Conservation (phyloP, 1,284 basidiomycete genomes). For the Hypsizygus ulmarius region DNA sequence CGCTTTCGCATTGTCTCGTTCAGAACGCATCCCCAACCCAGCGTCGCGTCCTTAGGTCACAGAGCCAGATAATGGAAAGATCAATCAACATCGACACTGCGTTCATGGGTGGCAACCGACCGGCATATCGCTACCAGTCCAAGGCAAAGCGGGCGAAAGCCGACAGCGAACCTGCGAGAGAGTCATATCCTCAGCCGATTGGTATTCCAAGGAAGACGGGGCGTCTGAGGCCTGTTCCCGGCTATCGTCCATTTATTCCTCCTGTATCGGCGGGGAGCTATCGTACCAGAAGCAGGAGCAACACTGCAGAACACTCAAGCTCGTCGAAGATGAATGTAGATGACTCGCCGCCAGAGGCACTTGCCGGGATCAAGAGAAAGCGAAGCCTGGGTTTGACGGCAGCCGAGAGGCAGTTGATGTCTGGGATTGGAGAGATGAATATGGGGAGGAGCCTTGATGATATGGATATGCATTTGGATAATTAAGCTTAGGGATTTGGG, state of each 20-base stretch:
- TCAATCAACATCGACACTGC: conserved; percentile 23
- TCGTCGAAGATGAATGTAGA: conserved; percentile 1
- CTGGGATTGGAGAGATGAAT: conserved; percentile 19
- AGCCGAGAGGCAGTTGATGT: conserved; percentile 17
- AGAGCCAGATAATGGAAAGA: conserved; percentile 28
- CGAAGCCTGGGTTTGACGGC: conserved; percentile 16
- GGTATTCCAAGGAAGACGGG: conserved; percentile 13
- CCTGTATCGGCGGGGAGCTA: background rate
- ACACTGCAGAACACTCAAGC: conserved; percentile 1
- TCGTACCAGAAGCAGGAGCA: background rate
- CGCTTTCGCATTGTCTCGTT: conserved; percentile 8
- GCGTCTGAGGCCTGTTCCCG: conserved; percentile 13
- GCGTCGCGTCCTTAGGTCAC: conserved; percentile 32
- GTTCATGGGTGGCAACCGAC: conserved; percentile 28
- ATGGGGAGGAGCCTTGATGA: conserved; percentile 12
- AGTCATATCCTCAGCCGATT: conserved; percentile 8
- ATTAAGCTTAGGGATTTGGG: no score
- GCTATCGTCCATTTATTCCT: background rate
- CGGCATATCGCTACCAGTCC: conserved; percentile 24
- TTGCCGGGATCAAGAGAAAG: conserved; percentile 15
- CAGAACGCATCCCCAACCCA: conserved; percentile 17
- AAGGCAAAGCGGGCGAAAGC: conserved; percentile 11
- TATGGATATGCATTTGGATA: conserved; percentile 12
- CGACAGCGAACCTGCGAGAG: background rate
- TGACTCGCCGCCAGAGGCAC: background rate